Percentiles rank a stretch among this genome's conserved stretches.
Evolutionary conservation across 441 rosid genomes (phyloP).

Genomic region (Eruca vesicaria): DNA sequence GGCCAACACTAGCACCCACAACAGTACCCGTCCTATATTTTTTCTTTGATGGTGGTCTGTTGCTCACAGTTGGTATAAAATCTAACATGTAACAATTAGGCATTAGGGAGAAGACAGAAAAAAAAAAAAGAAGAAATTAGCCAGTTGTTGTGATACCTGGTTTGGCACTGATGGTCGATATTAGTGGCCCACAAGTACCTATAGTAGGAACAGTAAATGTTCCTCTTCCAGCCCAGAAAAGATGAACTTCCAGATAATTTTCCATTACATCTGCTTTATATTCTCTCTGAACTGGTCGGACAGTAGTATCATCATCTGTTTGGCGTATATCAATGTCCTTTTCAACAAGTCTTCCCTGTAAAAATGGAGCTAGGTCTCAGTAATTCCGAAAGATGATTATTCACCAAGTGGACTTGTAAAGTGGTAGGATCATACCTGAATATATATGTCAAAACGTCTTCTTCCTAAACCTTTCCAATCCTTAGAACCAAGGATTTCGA

Average conservation of each 20-base stretch:
- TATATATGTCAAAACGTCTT: slow-evolving; percentile 34
- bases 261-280: not conserved
- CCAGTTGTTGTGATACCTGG: slow-evolving; percentile 39
- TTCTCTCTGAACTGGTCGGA: not conserved
- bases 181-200: slow-evolving; percentile 57
- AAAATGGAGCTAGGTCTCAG: not conserved
- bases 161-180: slow-evolving; percentile 53
- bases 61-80: slow-evolving; percentile 43
- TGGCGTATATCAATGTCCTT: not conserved
- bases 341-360: not conserved
- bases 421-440: slow-evolving; percentile 35
- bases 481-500: not conserved
- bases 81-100: slow-evolving; percentile 39
- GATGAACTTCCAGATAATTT: not conserved
- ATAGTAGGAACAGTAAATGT: not conserved
- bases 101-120: not conserved
- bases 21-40: not conserved
- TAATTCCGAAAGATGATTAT: not conserved
- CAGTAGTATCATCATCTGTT: not conserved
- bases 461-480: not conserved
- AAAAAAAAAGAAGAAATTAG: not conserved
- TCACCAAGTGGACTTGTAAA: not conserved
- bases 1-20: not conserved
- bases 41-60: not conserved
- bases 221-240: not conserved